Evolutionary conservation across 164 flowering plant genomes (phyloP), one percentile per base, ranked within the genome.

Genomic region (Echeveria elegans): DNA sequence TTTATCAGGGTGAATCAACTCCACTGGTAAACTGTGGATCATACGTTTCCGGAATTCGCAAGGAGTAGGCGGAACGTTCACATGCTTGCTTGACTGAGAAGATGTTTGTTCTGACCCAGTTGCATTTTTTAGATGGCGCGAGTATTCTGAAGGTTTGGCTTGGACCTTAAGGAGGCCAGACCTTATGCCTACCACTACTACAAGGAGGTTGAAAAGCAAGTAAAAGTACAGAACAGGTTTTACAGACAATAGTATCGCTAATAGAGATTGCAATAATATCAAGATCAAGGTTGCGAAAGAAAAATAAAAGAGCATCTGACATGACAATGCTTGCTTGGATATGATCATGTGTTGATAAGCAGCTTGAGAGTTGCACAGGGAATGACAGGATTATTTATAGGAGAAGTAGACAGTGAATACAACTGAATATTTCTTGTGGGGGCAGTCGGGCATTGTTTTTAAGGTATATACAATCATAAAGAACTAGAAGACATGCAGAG

Each of bases 111-210:
- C 23, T 50, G 56, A n/a, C 56, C n/a, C 26, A 26, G 2, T 2
- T 6, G 14, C 7, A 50, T 50, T 21, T 50, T 50, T 21, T 4
- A 31, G 36, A 60, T 14, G 64, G 30, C 19, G 1, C 5, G n/a
- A 18, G 40, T 11, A 18, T 10, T 31, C 36, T 7, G 40, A 31
- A 62, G 64, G 36, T 9, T 31, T 28, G 19, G 64, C 31, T 6
- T n/a, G 31, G 64, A 34, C 8, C 10, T 50, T 50, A n/a, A 62
- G 40, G n/a, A 62, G 64, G 38, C 64, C 64, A 18, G 64, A 62
- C 23, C 31, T 34, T 28, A 62, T 12, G 19, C 37, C 65, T 0
- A 62, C n/a, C 41, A 37, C 65, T 24, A 62, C 26, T 62, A 62
- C 21, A 32, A 62, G 26, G 40, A 62, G 65, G 34, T 62, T 62